A percentile compares a stretch with the other conserved stretches of the same genome.
These are phyloP conservation scores for Penicillium griseofulvum DNA, from an alignment of 2,329 filamentous ascomycete genomes.

Conservation along the genomic window DNA sequence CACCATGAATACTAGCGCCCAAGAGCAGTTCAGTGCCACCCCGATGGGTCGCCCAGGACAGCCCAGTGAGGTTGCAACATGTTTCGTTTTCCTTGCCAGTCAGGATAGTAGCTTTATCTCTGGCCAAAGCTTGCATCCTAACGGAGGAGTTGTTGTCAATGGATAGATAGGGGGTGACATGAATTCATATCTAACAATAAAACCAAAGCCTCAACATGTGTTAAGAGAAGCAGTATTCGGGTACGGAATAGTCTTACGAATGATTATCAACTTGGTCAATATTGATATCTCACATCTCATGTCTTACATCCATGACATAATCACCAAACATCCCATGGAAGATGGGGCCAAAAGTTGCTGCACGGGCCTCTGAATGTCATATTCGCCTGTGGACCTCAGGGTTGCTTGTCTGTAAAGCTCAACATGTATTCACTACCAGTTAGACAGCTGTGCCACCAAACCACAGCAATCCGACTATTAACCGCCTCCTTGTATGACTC, in stretches of 20 bases:
- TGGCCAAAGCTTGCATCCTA: slow-evolving; percentile 66
- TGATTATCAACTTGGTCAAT: too few species aligned
- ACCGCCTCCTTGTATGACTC: slow-evolving; percentile 13
- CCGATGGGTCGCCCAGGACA: slow-evolving; percentile 77
- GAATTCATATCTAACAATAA: too few species aligned
- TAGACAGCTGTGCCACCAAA: background rate
- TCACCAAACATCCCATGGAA: background rate
- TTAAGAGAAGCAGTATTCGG: too few species aligned
- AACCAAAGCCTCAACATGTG: too few species aligned
- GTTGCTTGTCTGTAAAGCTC: background rate
- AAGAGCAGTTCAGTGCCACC: slow-evolving; percentile 66
- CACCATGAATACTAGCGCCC: slow-evolving; percentile 67
- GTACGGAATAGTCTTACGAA: too few species aligned
- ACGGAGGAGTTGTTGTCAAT: slow-evolving; percentile 58
- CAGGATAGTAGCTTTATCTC: slow-evolving; percentile 70
- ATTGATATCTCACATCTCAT: background rate
- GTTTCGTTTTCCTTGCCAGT: slow-evolving; percentile 76
- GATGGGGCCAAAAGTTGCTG: background rate
- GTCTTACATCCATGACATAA: too few species aligned
- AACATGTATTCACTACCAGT: background rate
- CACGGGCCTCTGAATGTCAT: background rate
- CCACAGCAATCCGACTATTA: slow-evolving; percentile 10
- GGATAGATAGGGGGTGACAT: slow-evolving; percentile 24
- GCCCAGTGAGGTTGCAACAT: slow-evolving; percentile 76
- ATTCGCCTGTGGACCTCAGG: background rate